A percentile compares a stretch with the other conserved stretches of the same genome.
phyloP scores from a whole-genome alignment of 768 basidiomycete genomes.

The Lepiota brunneoincarnata region DNA sequence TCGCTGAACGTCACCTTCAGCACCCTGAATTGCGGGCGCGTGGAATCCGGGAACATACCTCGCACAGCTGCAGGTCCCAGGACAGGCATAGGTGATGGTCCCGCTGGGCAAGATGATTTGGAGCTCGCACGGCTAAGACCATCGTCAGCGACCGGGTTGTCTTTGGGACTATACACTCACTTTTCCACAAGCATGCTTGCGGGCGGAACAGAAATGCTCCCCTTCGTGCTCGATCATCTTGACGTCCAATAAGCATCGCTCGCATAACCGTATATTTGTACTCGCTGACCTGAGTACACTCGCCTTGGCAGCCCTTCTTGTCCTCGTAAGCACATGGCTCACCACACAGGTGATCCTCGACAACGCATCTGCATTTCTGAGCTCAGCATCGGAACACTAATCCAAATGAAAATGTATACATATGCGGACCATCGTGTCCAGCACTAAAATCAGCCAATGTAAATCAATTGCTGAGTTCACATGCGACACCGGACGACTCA shows the following conservation, averaged over 20 bases:
- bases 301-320: conserved; percentile 47
- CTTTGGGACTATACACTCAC: conserved; percentile 24
- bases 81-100: conserved; percentile 33
- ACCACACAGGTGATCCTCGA: conserved; percentile 53
- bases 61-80: conserved; percentile 37
- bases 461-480: background rate
- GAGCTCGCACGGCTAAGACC: conserved; percentile 38
- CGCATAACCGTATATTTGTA: background rate
- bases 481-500: conserved; percentile 25
- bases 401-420: conserved; percentile 32
- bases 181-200: conserved; percentile 53
- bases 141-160: conserved; percentile 8
- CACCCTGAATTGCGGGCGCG: background rate
- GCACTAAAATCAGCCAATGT: conserved; percentile 36
- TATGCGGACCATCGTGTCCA: conserved; percentile 54
- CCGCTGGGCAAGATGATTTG: conserved; percentile 24
- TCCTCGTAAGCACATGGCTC: conserved; percentile 42
- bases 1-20: conserved; percentile 30
- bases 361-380: conserved; percentile 42
- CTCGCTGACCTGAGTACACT: conserved; percentile 48
- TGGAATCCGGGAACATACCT: conserved; percentile 26
- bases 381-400: background rate
- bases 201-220: conserved; percentile 53
- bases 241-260: background rate
- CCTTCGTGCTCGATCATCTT: conserved; percentile 48